phyloP scores from a whole-genome alignment of 75 land plant genomes.

The Chamaecyparis obtusa region DNA sequence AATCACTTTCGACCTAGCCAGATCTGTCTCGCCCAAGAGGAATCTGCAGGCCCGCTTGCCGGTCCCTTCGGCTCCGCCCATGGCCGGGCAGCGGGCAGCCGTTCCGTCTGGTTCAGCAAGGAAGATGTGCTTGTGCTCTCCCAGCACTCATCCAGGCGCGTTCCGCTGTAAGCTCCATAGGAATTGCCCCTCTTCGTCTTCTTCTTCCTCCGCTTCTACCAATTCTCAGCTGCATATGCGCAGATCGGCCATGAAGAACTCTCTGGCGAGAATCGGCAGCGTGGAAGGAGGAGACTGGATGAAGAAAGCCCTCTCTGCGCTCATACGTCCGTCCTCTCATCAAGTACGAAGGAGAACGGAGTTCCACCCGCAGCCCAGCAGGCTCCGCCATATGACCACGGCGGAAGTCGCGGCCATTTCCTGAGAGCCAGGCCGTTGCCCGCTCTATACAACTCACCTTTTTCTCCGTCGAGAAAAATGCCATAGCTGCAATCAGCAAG shows the following conservation, averaged over 20 bases:
- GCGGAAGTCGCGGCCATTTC: slow-evolving; percentile 15
- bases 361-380: slow-evolving; percentile 48
- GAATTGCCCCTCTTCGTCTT: neutral
- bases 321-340: slow-evolving; percentile 58
- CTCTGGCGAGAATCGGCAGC: slow-evolving; percentile 52
- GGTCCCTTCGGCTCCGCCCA: no score
- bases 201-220: slow-evolving; percentile 3
- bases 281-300: slow-evolving; percentile 50
- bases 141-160: slow-evolving; percentile 57
- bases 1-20: neutral
- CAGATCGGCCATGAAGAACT: slow-evolving; percentile 63
- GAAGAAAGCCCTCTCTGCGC: slow-evolving; percentile 47
- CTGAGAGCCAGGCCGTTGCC: neutral
- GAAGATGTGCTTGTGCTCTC: slow-evolving; percentile 53
- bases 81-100: neutral
- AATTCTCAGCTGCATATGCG: slow-evolving; percentile 29
- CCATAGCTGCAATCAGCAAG: no score
- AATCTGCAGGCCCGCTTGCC: no score
- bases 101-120: neutral
- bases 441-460: no score
- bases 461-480: no score
- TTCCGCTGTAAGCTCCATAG: slow-evolving; percentile 49
- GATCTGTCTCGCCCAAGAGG: no score
- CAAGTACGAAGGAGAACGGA: slow-evolving; percentile 38
- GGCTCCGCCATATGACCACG: slow-evolving; percentile 53